These are phyloP conservation scores for Backusella parvicylindrica DNA, from an alignment of 192 early-diverging fungal species.

Conservation along the genomic window DNA sequence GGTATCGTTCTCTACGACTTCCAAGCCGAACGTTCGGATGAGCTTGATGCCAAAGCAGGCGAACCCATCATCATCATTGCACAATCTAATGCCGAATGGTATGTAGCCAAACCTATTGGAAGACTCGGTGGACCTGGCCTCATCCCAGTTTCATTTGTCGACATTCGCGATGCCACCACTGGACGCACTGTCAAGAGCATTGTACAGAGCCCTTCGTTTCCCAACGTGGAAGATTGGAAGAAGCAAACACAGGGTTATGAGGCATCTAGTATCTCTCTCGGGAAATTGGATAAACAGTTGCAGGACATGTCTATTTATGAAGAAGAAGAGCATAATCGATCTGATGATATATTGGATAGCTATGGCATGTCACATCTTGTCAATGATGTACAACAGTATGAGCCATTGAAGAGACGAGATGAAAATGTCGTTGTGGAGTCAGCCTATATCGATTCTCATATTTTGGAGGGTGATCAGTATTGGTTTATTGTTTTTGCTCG, in stretches of 20 bases:
- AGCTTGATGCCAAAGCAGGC: conserved; percentile 64
- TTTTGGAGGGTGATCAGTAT: conserved; percentile 66
- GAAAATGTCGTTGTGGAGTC: conserved; percentile 34
- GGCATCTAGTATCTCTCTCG: conserved; percentile 38
- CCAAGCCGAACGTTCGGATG: conserved; percentile 66
- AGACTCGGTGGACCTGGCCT: conserved; percentile 64
- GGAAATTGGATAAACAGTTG: not conserved
- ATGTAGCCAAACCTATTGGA: conserved; percentile 68
- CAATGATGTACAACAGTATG: not conserved
- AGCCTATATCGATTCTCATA: conserved; percentile 63
- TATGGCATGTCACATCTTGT: conserved; percentile 11
- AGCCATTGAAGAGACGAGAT: not conserved
- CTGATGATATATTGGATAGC: conserved; percentile 11
- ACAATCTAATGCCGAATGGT: conserved; percentile 76
- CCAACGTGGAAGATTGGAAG: conserved; percentile 63
- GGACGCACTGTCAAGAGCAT: conserved; percentile 63
- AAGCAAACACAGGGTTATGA: conserved; percentile 60
- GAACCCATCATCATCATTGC: conserved; percentile 77
- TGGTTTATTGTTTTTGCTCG: conserved; percentile 65
- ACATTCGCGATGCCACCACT: conserved; percentile 66
- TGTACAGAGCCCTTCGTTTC: conserved; percentile 59
- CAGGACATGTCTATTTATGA: not conserved
- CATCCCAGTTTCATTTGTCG: conserved; percentile 73
- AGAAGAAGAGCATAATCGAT: not conserved
- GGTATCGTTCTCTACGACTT: conserved; percentile 76